Percentiles rank a stretch among this genome's conserved stretches.
Conservation (phyloP, 306 rosid species). For the Lupinus albus region DNA sequence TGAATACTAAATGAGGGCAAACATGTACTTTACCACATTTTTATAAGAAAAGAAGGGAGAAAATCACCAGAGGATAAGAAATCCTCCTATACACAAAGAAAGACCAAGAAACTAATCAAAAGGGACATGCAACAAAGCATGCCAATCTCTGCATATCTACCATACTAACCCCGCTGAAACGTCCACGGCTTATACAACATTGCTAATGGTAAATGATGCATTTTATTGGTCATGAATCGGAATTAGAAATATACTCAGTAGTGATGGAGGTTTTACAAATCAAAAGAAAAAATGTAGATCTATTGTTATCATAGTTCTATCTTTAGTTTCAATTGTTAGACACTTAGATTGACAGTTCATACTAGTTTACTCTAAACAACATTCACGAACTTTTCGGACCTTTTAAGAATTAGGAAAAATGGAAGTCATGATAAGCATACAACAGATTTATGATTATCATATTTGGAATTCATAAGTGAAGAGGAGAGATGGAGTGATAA, state of each 20-base stretch:
- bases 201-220: constrained; percentile 20
- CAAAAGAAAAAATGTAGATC: constrained; percentile 22
- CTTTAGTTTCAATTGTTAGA: constrained; percentile 5
- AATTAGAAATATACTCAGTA: not conserved
- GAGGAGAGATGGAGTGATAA: not conserved
- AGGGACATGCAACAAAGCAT: too few species aligned
- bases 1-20: constrained; percentile 11
- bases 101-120: too few species aligned
- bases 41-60: too few species aligned
- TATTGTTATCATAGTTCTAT: constrained; percentile 16
- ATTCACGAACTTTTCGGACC: too few species aligned
- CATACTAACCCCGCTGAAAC: too few species aligned
- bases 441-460: constrained; percentile 32
- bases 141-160: too few species aligned
- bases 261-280: constrained; percentile 16
- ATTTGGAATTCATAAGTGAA: not conserved
- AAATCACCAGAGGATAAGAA: too few species aligned
- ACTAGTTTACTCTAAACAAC: too few species aligned
- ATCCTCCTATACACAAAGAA: too few species aligned
- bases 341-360: too few species aligned
- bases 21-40: not conserved
- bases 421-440: not conserved
- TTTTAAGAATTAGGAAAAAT: not conserved
- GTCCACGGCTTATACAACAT: not conserved
- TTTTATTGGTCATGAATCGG: constrained; percentile 10